phyloP scores from a whole-genome alignment of 2,329 filamentous ascomycete species.

The Lasiodiplodia gonubiensis region DNA sequence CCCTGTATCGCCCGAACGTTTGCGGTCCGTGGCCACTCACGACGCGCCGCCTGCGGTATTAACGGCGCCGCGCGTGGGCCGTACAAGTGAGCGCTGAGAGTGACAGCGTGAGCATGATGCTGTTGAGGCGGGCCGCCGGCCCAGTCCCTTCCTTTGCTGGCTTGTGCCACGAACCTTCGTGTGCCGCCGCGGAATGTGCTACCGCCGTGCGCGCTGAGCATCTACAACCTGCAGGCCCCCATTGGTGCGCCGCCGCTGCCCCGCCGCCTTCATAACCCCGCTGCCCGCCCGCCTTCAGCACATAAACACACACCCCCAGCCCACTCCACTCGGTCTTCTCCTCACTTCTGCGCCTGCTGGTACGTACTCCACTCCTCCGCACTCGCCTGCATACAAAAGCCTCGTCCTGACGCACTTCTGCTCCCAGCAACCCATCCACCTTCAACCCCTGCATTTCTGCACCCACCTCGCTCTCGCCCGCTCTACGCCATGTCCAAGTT shows the following conservation, averaged over 20 bases:
- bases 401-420: constrained; percentile 6
- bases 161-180: constrained; percentile 19
- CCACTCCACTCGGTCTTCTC: constrained; percentile 13
- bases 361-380: constrained; percentile 19
- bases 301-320: constrained; percentile 26
- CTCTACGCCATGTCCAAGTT: constrained; percentile 30
- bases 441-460: not conserved
- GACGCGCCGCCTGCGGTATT: constrained; percentile 16
- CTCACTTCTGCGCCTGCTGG: constrained; percentile 8
- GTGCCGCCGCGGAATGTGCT: constrained; percentile 11
- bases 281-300: constrained; percentile 12
- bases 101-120: constrained; percentile 16
- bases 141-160: constrained; percentile 14
- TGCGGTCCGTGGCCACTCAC: constrained; percentile 9
- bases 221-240: constrained; percentile 4
- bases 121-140: constrained; percentile 19
- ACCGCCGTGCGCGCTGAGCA: constrained; percentile 15
- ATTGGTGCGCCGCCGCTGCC: constrained; percentile 20
- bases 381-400: not conserved
- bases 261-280: constrained; percentile 25
- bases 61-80: constrained; percentile 10
- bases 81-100: not conserved
- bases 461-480: not conserved
- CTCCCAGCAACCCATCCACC: not conserved
- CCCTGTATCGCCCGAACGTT: constrained; percentile 19